Conservation (phyloP, 768 basidiomycete species). For the Nidularia pulvinata region DNA sequence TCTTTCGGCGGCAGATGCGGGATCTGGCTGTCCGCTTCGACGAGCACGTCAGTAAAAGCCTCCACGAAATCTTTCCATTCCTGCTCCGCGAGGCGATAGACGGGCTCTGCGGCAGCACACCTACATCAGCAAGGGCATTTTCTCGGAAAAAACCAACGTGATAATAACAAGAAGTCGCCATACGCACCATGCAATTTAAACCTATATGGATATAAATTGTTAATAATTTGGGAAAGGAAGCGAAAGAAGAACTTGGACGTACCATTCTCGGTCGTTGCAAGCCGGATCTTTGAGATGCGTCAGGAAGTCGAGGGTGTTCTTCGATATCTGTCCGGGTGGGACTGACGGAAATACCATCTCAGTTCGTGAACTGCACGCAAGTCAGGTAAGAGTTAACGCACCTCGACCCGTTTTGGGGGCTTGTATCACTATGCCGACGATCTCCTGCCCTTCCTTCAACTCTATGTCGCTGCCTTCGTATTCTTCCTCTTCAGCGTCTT, state of each 20-base stretch:
- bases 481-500: constrained; percentile 23
- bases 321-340: constrained; percentile 82
- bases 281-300: constrained; percentile 66
- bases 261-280: constrained; percentile 88
- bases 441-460: constrained; percentile 62
- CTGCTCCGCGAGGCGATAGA: constrained; percentile 80
- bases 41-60: constrained; percentile 62
- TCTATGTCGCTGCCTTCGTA: constrained; percentile 42
- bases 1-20: constrained; percentile 92
- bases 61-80: constrained; percentile 91
- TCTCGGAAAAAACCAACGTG: background rate
- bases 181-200: constrained; percentile 75
- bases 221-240: background rate
- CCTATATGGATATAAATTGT: constrained; percentile 37
- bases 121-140: too few relatives aligned
- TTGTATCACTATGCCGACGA: constrained; percentile 76
- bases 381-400: constrained; percentile 23
- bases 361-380: background rate
- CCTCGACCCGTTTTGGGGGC: constrained; percentile 86
- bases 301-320: constrained; percentile 84
- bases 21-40: constrained; percentile 78
- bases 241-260: constrained; percentile 1
- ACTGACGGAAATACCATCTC: constrained; percentile 36
- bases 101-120: constrained; percentile 49
- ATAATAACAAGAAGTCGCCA: constrained; percentile 1